Percentiles rank a stretch among this genome's conserved stretches.
Conservation (phyloP, 305 asterid genomes). For the Coffea humblotiana region DNA sequence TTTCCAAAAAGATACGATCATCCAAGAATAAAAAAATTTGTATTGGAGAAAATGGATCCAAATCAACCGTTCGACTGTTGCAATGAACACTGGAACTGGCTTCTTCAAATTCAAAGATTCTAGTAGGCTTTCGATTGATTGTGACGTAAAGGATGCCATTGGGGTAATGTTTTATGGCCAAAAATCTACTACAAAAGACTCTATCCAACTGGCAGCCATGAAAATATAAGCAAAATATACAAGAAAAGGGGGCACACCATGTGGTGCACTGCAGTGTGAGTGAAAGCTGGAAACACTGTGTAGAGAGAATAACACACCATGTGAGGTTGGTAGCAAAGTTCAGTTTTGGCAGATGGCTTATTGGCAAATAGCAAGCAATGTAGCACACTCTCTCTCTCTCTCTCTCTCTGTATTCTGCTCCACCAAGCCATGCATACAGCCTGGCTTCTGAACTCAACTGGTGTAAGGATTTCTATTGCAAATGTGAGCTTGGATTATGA, state of each 20-base stretch:
- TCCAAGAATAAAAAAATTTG: neutral
- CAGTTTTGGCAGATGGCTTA: conserved; percentile 36
- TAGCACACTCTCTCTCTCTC: conserved; percentile 7
- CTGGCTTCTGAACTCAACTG: conserved; percentile 12
- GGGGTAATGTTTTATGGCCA: neutral
- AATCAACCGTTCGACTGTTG: neutral
- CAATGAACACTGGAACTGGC: neutral
- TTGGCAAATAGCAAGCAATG: neutral
- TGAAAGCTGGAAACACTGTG: conserved; percentile 27
- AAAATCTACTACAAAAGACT: conserved; percentile 2
- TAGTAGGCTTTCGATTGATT: neutral
- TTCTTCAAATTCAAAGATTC: neutral
- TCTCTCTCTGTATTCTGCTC: conserved; percentile 8
- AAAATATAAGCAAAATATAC: neutral
- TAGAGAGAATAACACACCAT: conserved; percentile 28
- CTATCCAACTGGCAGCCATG: conserved; percentile 27
- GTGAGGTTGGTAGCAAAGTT: conserved; percentile 35
- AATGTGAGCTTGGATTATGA: neutral
- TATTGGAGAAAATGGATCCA: conserved; percentile 9
- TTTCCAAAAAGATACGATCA: neutral
- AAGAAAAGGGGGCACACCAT: conserved; percentile 24
- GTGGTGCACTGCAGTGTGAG: conserved; percentile 28
- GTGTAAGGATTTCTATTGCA: neutral
- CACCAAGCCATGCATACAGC: conserved; percentile 24
- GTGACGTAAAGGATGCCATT: conserved; percentile 12